A percentile compares a stretch with the other conserved stretches of the same genome.
Evolutionary conservation across 805 yeast genomes (phyloP).

Genomic region (Kuraishia borneana): DNA sequence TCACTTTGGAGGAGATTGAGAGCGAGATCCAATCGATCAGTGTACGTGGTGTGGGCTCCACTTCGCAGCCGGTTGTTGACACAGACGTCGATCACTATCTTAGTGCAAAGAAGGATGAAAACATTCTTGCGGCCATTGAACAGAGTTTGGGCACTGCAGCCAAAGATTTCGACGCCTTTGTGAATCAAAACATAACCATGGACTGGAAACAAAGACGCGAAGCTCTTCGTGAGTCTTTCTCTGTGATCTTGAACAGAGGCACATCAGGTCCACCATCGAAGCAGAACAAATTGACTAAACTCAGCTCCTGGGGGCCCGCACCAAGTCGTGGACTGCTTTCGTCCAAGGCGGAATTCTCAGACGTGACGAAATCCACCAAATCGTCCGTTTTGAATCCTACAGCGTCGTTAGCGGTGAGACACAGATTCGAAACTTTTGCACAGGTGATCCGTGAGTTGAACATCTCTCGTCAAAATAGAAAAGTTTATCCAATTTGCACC

Average conservation of each 20-base stretch:
- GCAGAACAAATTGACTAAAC: background rate
- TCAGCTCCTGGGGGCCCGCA: background rate
- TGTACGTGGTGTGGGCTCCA: conserved; percentile 3
- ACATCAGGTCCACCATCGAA: background rate
- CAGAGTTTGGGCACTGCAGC: conserved; percentile 65
- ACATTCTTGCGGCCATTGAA: conserved; percentile 72
- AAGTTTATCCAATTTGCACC: conserved; percentile 43
- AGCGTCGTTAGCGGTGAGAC: conserved; percentile 26
- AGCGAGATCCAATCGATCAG: conserved; percentile 36
- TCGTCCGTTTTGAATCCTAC: conserved; percentile 15
- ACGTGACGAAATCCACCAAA: conserved; percentile 11
- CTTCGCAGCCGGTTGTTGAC: background rate
- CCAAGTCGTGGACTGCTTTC: conserved; percentile 14
- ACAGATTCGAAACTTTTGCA: conserved; percentile 67
- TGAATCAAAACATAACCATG: conserved; percentile 58
- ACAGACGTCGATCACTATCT: conserved; percentile 55
- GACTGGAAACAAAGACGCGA: conserved; percentile 81
- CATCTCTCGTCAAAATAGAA: conserved; percentile 45
- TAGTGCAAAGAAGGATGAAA: conserved; percentile 68
- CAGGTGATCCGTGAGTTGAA: conserved; percentile 60
- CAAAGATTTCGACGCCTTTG: conserved; percentile 69
- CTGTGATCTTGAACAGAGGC: conserved; percentile 31
- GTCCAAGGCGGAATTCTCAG: conserved; percentile 16
- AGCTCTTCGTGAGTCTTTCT: conserved; percentile 63
- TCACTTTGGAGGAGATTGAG: conserved; percentile 77